phyloP scores from a whole-genome alignment of 306 rosid species.

The Fagus sylvatica region DNA sequence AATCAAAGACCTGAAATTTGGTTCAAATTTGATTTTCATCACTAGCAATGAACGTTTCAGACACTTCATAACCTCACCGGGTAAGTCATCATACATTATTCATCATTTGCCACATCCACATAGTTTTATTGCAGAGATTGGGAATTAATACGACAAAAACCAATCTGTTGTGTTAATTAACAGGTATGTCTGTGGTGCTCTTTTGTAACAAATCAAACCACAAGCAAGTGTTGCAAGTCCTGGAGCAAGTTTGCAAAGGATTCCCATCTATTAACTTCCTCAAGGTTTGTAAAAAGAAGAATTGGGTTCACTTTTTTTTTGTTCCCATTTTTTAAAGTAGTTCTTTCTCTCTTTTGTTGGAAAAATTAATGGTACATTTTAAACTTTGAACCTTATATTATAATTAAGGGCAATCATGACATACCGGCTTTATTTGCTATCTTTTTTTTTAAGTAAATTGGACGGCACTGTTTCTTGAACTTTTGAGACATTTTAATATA shows the following conservation, averaged over 20 bases:
- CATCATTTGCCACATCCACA: neutral
- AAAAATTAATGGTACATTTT: too few relatives aligned
- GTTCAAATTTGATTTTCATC: constrained; percentile 69
- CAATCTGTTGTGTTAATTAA: neutral
- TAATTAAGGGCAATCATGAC: too few relatives aligned
- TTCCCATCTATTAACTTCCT: constrained; percentile 88
- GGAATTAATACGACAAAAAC: constrained; percentile 1
- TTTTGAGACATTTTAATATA: neutral
- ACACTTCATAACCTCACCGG: constrained; percentile 83
- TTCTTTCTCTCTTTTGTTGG: too few relatives aligned
- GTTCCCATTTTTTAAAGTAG: too few relatives aligned
- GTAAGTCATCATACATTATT: constrained; percentile 31
- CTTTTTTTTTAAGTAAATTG: too few relatives aligned
- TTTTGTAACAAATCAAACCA: constrained; percentile 70
- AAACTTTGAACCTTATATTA: too few relatives aligned
- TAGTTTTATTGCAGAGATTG: neutral
- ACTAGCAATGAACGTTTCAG: constrained; percentile 80
- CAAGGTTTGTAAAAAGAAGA: constrained; percentile 52
- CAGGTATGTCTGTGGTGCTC: constrained; percentile 92
- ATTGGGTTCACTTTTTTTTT: neutral
- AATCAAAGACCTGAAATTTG: constrained; percentile 67
- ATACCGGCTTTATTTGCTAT: too few relatives aligned
- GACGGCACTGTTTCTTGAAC: too few relatives aligned
- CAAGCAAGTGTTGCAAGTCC: constrained; percentile 53
- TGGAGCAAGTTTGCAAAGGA: constrained; percentile 80